Percentiles rank a stretch among this genome's conserved stretches.
These are phyloP conservation scores for Fusarium torulosum DNA, from an alignment of 2,329 filamentous ascomycete species.

Conservation along the genomic window DNA sequence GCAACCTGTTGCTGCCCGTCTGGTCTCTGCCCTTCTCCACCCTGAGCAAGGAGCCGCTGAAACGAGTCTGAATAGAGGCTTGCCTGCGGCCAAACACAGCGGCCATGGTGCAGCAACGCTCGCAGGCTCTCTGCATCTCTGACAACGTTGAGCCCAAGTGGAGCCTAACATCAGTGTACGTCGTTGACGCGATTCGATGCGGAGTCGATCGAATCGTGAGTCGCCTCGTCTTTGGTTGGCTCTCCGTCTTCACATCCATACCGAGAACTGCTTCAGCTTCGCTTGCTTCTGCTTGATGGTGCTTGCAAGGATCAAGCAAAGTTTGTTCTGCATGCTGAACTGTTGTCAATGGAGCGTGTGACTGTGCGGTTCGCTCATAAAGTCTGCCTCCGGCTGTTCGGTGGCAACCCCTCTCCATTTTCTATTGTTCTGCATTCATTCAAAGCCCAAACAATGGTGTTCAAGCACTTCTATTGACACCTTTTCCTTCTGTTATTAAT, in stretches of 20 bases:
- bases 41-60: constrained; percentile 30
- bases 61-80: constrained; percentile 33
- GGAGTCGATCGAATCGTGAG: constrained; percentile 28
- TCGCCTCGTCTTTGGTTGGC: constrained; percentile 25
- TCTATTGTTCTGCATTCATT: constrained; percentile 44
- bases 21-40: constrained; percentile 11
- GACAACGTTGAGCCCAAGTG: constrained; percentile 17
- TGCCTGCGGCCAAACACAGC: constrained; percentile 36
- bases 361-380: constrained; percentile 42
- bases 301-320: constrained; percentile 20
- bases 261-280: constrained; percentile 26
- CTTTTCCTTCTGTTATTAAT: constrained; percentile 41
- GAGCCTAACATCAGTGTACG: constrained; percentile 25
- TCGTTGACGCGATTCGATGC: constrained; percentile 31
- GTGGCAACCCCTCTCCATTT: constrained; percentile 30
- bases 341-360: constrained; percentile 21
- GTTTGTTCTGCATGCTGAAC: constrained; percentile 23
- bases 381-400: constrained; percentile 42
- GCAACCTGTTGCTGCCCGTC: constrained; percentile 37
- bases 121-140: constrained; percentile 23
- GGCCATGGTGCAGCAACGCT: constrained; percentile 46
- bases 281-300: constrained; percentile 20
- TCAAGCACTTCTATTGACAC: constrained; percentile 42
- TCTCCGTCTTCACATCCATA: constrained; percentile 17
- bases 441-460: constrained; percentile 49